Evolutionary conservation across 75 land plant genomes (phyloP).

Genomic region (Isoetes taiwanensis): DNA sequence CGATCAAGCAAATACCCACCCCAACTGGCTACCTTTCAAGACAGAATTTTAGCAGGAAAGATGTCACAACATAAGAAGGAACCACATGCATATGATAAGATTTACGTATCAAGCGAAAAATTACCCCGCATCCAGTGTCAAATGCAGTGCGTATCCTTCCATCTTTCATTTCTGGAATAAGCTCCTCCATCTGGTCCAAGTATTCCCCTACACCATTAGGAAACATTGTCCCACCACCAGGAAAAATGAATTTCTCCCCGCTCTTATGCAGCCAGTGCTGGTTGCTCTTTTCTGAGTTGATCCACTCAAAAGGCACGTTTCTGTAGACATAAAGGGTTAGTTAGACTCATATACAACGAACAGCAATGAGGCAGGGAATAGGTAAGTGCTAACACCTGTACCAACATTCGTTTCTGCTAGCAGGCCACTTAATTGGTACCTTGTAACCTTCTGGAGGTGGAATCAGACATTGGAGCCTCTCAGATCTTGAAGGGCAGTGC

Average conservation of each 20-base stretch:
- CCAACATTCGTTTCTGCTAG: conserved; percentile 2
- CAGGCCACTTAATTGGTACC: background rate
- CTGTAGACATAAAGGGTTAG: too few species aligned
- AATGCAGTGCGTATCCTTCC: conserved; percentile 19
- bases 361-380: background rate
- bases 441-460: background rate
- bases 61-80: too few species aligned
- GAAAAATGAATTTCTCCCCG: conserved; percentile 22
- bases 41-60: too few species aligned
- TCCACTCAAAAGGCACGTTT: conserved; percentile 24
- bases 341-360: too few species aligned
- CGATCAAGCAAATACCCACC: conserved; percentile 79
- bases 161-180: conserved; percentile 26
- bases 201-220: conserved; percentile 17
- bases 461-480: conserved; percentile 4
- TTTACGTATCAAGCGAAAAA: too few species aligned
- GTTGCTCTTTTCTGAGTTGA: conserved; percentile 16
- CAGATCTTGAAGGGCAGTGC: background rate
- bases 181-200: conserved; percentile 16
- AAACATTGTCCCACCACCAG: conserved; percentile 24
- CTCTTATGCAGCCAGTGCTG: conserved; percentile 21
- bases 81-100: too few species aligned
- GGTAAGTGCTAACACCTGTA: background rate
- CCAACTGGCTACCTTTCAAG: conserved; percentile 99
- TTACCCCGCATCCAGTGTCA: conserved; percentile 27